Evolutionary conservation across 192 early-diverging fungal species (phyloP).

Genomic region (Mortierella claussenii): DNA sequence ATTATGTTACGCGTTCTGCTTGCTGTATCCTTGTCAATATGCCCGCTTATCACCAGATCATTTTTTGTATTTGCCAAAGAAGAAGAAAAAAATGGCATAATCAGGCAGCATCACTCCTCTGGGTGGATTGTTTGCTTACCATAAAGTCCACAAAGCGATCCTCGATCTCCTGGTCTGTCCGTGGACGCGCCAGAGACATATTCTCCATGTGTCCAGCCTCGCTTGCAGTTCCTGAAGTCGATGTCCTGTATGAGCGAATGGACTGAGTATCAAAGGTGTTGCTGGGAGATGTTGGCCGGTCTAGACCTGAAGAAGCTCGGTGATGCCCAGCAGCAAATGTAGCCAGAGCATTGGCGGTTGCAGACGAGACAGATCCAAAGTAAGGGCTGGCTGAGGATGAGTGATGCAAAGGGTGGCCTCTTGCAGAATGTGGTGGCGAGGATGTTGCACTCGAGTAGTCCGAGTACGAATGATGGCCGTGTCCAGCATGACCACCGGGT

Average conservation of each 20-base stretch:
- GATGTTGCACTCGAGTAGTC: slow-evolving; percentile 20
- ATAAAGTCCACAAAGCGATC: slow-evolving; percentile 66
- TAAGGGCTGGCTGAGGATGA: slow-evolving; percentile 31
- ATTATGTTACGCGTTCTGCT: too few species aligned
- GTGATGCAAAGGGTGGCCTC: slow-evolving; percentile 15
- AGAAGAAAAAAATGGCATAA: not conserved
- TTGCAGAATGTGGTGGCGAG: slow-evolving; percentile 26
- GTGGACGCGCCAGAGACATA: slow-evolving; percentile 33
- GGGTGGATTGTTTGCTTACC: slow-evolving; percentile 53
- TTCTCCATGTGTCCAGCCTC: slow-evolving; percentile 34
- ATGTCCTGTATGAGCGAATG: slow-evolving; percentile 40
- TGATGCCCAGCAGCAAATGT: slow-evolving; percentile 37
- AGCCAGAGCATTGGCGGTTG: slow-evolving; percentile 26
- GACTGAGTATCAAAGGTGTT: slow-evolving; percentile 45
- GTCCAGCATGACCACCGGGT: not conserved
- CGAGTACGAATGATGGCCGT: slow-evolving; percentile 33
- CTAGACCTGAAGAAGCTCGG: slow-evolving; percentile 34
- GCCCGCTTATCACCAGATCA: too few species aligned
- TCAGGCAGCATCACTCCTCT: not conserved
- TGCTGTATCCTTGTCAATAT: too few species aligned
- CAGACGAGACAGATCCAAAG: slow-evolving; percentile 44
- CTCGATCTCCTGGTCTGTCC: slow-evolving; percentile 62
- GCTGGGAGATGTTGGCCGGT: slow-evolving; percentile 42
- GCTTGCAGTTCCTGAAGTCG: slow-evolving; percentile 43
- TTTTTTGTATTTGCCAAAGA: not conserved